Evolutionary conservation across 2,329 filamentous ascomycete genomes (phyloP), one percentile per base, ranked within the genome.

Genomic region (Diaporthe helianthi): DNA sequence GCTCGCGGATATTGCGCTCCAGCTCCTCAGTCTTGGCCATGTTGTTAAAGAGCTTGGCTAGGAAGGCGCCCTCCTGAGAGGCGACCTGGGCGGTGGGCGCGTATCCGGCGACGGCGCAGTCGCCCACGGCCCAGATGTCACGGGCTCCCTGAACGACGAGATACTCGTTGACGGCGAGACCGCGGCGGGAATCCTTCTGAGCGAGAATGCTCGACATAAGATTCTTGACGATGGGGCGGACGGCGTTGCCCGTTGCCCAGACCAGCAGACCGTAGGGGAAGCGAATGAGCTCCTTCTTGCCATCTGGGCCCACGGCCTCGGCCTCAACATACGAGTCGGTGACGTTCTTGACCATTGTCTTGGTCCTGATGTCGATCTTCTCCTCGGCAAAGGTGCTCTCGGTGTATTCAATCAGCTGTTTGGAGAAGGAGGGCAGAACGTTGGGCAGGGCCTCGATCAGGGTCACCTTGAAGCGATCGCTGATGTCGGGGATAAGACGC

Each of bases 301-400:
- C 96, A 75, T 97, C 93, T 22, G 94, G 90, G 65, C 89, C 88
- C 67, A 89, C 91, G 63, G 90, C 89, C 81, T 97, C 93, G 73
- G 95, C 96, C 84, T 98, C 93, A 77, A 99, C 95, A 78, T 89
- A 91, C 83, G 92, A 97, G 76, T 96, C 91, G 38, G 93, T 97
- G 71, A 99, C 96, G 72, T 92, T 94, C 88, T 98, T 98, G 80
- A 99, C 96, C 91, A 97, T 97, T 74, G 96, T 98, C 89, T 98
- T 98, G 76, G 96, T 97, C 82, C 93, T 92, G 83, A 99, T 97
- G 76, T 93, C 91, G 79, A 99, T 99, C 79, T 94, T 94, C 83
- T 99, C 96, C 85, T 99, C 96, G 84, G 97, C 96, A 86, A 99
- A 97, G 55, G 95, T 98, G 82, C 94, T 95, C 84, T 99, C 96